Evolutionary conservation across 805 yeast species (phyloP).

Genomic region (Lipomyces spencermartinsiae): DNA sequence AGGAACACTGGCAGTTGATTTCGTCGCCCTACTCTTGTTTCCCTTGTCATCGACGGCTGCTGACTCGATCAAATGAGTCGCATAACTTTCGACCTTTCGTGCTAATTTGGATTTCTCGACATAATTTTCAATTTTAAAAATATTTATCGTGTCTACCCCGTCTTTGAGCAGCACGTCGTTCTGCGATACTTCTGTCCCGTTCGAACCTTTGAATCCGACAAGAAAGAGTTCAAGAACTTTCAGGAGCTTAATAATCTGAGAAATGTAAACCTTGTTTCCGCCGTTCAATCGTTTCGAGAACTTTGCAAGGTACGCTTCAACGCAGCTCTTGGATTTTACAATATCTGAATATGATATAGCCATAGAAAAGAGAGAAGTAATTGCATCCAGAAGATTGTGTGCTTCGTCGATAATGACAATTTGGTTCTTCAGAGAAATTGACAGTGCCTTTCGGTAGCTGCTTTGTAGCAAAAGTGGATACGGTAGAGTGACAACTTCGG

Average conservation of each 20-base stretch:
- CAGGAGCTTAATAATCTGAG: constrained; percentile 66
- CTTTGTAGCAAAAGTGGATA: constrained; percentile 76
- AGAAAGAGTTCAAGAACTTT: constrained; percentile 51
- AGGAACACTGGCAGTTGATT: constrained; percentile 50
- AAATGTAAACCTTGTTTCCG: constrained; percentile 71
- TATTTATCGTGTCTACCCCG: constrained; percentile 73
- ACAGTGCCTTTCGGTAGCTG: constrained; percentile 63
- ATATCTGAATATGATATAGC: constrained; percentile 60
- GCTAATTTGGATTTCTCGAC: constrained; percentile 75
- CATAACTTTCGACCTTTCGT: constrained; percentile 77
- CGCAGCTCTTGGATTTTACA: constrained; percentile 51
- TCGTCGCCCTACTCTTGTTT: not conserved
- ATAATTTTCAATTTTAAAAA: constrained; percentile 69
- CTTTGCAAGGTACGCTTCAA: constrained; percentile 62
- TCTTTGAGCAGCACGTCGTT: constrained; percentile 62
- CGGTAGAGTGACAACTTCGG: constrained; percentile 84
- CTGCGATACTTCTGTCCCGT: constrained; percentile 61
- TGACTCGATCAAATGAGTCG: constrained; percentile 13
- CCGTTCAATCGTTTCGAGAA: constrained; percentile 71
- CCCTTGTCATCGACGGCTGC: constrained; percentile 18
- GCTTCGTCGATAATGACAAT: constrained; percentile 90
- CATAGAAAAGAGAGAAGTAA: constrained; percentile 71
- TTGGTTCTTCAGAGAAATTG: constrained; percentile 64
- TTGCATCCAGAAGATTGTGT: constrained; percentile 81
- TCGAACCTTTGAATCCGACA: constrained; percentile 32